Base-by-base conservation (phyloP, 805 yeast species). In the Candida saitoana region DNA sequence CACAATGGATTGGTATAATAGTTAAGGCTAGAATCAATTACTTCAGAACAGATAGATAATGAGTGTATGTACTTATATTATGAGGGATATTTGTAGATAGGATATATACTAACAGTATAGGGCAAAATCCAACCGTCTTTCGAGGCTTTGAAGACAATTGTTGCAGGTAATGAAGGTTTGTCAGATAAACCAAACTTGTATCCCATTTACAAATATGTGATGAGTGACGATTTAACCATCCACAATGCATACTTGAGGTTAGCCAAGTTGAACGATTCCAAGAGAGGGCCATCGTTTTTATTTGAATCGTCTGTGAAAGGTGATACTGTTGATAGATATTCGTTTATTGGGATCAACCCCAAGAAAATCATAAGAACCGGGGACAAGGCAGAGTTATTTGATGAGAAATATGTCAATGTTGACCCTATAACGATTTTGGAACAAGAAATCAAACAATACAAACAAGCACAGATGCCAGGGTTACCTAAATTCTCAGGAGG, bases 271-370 rank as follows among this genome's bases (percentile, higher is more conserved):
- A 70, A 74, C 48, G 62, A 73, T 24, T 52, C 70, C 18, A 57
- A 67, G 15, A 74, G 84, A 49, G 55, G 72, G 0, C 84, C 84
- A 30, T 84, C 95, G 3, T 90, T 91, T 54, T 67, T 93, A 40
- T 77, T 93, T 50, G 99, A 93, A 62, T 80, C 91, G 51, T 95
- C 98, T 2, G 77, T 76, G 46, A 87, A 87, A 45, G 96, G 96
- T 39, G 96, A 90, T 58, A 82, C 84, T 36, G 79, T 93, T 22
- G 96, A 87, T 48, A 73, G 99, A 50, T 93, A 83, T 65, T 87
- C 97, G 1, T 91, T 90, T 60, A 80, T 93, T 57, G 99, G 99
- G 3, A 72, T 82, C 36, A 77, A 78, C 18, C 99, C 99, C 12
- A 77, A 83, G 46, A 86, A 89, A 54, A 73, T 84, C 41, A 84